Evolutionary conservation across 148 eudicot species (phyloP), one percentile per base, ranked within the genome.

Genomic region (Persicaria tinctoria): DNA sequence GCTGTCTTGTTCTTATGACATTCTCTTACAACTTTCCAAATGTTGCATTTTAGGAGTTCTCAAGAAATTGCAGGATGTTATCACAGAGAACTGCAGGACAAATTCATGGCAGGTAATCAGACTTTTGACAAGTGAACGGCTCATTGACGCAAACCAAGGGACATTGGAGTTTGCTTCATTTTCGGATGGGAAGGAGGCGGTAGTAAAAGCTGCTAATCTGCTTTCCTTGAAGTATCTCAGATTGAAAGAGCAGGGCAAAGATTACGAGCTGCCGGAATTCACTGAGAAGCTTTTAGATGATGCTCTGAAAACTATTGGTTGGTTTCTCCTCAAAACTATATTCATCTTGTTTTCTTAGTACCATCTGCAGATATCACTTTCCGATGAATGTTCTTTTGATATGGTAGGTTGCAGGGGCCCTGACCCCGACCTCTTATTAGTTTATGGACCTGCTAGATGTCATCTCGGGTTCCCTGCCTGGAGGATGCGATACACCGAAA

Each of bases 381-480:
- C 70, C 41, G 70, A 66, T 41, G n/a, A 66, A 3, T 66, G 47
- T 41, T 66, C 47, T 66, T 41, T 66, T 66, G 70, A 11, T 23
- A 23, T 68, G 20, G 56, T 81, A 96, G 99, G 97, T 68, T 83
- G 77, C 74, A 82, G 79, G 46, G 90, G 87, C 70, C 87, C 90
- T 20, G 91, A 90, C 1, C 97, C 97, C 51, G 94, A 92, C 62
- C 93, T 96, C 68, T 79, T 95, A 38, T 81, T 95, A 82, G 78
- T 89, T 70, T 95, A 92, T 76, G 97, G 91, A 73, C 92, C 92
- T 55, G 81, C 84, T 68, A 85, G 97, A 88, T 90, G 97, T 82
- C 93, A 92, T 83, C 89, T 87, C 18, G 99, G 99, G 57, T 95
- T 92, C 77, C 99, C 96, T 60, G 89, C 96, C 12, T 95, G 97